A percentile compares a stretch with the other conserved stretches of the same genome.
Conservation (phyloP, 2,329 filamentous ascomycete species). For the Talaromyces sp. region DNA sequence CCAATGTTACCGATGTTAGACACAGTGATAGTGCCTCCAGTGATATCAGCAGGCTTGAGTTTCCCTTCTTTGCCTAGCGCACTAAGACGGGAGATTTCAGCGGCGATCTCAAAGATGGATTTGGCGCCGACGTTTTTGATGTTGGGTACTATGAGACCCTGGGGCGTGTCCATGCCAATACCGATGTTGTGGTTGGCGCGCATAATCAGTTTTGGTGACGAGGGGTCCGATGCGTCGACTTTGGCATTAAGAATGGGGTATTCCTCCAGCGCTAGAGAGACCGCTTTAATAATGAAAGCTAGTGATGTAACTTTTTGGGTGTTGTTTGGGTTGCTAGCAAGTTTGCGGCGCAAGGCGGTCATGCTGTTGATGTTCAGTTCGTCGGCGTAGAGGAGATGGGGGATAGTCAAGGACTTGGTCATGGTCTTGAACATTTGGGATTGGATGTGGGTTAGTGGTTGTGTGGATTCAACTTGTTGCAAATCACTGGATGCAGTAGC, state of each 20-base stretch:
- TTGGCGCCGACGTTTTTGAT: constrained; percentile 76
- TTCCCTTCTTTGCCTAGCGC: constrained; percentile 69
- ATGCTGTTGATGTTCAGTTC: constrained; percentile 79
- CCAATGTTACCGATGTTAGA: constrained; percentile 96
- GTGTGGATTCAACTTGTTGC: constrained; percentile 63
- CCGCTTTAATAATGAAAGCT: constrained; percentile 92
- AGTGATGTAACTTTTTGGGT: constrained; percentile 77
- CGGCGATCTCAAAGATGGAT: constrained; percentile 73
- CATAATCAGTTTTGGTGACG: constrained; percentile 67
- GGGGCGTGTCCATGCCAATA: constrained; percentile 89
- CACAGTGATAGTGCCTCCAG: constrained; percentile 86
- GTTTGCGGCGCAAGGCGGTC: constrained; percentile 65
- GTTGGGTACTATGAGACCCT: constrained; percentile 85
- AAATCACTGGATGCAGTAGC: constrained; percentile 37
- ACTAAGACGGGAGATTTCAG: constrained; percentile 72
- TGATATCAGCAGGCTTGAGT: constrained; percentile 70
- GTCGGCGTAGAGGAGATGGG: constrained; percentile 93
- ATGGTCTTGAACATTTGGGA: constrained; percentile 96
- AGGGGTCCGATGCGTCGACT: constrained; percentile 61
- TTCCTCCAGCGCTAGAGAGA: constrained; percentile 76
- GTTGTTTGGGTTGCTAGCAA: constrained; percentile 60
- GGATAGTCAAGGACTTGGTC: constrained; percentile 86
- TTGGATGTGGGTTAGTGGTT: constrained; percentile 74
- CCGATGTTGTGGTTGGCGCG: constrained; percentile 91
- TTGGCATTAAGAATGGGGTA: constrained; percentile 86